These are phyloP conservation scores for Cercospora janseana DNA, from an alignment of 2,329 filamentous ascomycete genomes.

Conservation along the genomic window DNA sequence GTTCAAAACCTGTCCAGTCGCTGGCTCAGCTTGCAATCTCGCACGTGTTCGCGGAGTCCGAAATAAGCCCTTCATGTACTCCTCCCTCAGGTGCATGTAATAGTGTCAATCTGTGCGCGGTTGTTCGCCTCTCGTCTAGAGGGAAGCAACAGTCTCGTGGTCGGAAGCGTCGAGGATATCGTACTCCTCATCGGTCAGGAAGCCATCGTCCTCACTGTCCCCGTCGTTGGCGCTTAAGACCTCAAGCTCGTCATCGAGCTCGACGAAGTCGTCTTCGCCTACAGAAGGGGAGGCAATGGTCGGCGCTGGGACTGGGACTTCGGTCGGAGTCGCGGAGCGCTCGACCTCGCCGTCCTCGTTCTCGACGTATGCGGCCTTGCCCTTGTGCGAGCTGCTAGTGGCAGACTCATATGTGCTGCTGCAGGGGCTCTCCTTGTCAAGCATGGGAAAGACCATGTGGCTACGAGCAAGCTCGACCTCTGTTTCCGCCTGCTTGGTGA, in stretches of 20 bases:
- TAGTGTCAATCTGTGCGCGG: slow-evolving; percentile 7
- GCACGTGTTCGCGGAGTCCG: too few species aligned
- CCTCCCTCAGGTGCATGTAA: neutral
- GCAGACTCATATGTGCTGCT: slow-evolving; percentile 72
- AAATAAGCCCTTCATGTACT: neutral
- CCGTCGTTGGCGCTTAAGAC: slow-evolving; percentile 52
- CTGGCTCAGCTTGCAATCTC: too few species aligned
- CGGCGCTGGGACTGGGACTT: slow-evolving; percentile 18
- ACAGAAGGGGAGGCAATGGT: slow-evolving; percentile 32
- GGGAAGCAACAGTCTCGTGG: slow-evolving; percentile 59
- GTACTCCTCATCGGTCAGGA: slow-evolving; percentile 96
- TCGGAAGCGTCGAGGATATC: slow-evolving; percentile 95
- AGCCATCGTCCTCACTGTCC: slow-evolving; percentile 67
- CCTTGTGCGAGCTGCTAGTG: slow-evolving; percentile 35
- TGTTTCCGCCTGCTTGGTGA: slow-evolving; percentile 40
- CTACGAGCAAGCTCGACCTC: slow-evolving; percentile 44
- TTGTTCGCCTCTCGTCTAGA: neutral
- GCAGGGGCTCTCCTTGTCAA: slow-evolving; percentile 88
- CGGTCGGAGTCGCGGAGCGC: slow-evolving; percentile 34
- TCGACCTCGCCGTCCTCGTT: slow-evolving; percentile 59
- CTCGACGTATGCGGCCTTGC: slow-evolving; percentile 55
- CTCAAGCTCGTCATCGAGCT: slow-evolving; percentile 54
- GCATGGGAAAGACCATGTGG: slow-evolving; percentile 94
- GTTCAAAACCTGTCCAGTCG: neutral
- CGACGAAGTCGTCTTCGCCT: slow-evolving; percentile 45